Evolutionary conservation across 192 early-diverging fungal genomes (phyloP).

Genomic region (Allomyces javanicus): DNA sequence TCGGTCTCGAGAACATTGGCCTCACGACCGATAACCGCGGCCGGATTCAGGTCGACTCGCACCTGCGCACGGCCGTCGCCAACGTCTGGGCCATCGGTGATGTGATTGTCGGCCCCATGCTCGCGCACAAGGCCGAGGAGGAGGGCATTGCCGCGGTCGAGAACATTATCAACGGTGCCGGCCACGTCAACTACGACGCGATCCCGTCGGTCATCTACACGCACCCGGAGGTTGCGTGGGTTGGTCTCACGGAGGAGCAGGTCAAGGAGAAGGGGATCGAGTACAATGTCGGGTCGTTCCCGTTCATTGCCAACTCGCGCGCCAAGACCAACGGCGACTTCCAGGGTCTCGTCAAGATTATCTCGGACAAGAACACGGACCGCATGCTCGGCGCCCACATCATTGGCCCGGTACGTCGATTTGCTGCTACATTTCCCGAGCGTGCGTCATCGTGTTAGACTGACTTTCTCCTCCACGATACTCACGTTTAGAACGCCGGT

Average conservation of each 20-base stretch:
- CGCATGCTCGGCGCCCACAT: slow-evolving; percentile 94
- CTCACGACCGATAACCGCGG: slow-evolving; percentile 72
- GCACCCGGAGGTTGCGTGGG: slow-evolving; percentile 97
- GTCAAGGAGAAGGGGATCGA: slow-evolving; percentile 68
- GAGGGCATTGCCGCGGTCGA: slow-evolving; percentile 96
- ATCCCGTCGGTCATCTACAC: slow-evolving; percentile 98
- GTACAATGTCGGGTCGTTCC: slow-evolving; percentile 82
- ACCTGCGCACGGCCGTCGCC: slow-evolving; percentile 68
- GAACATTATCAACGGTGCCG: slow-evolving; percentile 73
- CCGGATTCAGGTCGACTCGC: slow-evolving; percentile 63
- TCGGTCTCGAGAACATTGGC: slow-evolving; percentile 81
- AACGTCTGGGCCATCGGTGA: slow-evolving; percentile 92
- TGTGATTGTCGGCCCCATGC: slow-evolving; percentile 89
- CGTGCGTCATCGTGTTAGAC: no score
- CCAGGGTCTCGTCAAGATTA: slow-evolving; percentile 90
- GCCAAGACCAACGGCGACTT: slow-evolving; percentile 91
- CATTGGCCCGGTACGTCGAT: slow-evolving; percentile 53
- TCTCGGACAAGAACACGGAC: slow-evolving; percentile 88
- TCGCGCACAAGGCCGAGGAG: slow-evolving; percentile 99
- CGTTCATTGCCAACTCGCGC: slow-evolving; percentile 89
- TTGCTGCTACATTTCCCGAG: neutral
- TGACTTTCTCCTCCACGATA: neutral
- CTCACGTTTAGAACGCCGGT: slow-evolving; percentile 50
- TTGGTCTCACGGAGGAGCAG: slow-evolving; percentile 88
- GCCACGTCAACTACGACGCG: slow-evolving; percentile 96